A percentile compares a stretch with the other conserved stretches of the same genome.
These are phyloP conservation scores for Penicillium psychrosexuale DNA, from an alignment of 2,329 filamentous ascomycete genomes.

Conservation along the genomic window DNA sequence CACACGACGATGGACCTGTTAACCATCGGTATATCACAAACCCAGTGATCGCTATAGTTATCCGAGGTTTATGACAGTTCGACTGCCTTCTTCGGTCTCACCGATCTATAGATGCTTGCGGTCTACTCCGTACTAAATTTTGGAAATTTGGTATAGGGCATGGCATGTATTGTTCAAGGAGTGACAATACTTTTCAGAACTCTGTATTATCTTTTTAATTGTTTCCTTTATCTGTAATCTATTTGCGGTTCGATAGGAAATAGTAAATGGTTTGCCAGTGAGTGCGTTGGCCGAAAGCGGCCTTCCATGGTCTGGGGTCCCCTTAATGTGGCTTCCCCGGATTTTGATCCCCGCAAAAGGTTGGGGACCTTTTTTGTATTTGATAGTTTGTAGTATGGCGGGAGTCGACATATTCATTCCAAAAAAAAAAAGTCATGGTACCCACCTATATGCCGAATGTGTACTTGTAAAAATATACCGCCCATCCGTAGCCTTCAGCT, in stretches of 20 bases:
- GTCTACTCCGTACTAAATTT: background rate
- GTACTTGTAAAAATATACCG: background rate
- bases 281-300: background rate
- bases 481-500: background rate
- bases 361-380: background rate
- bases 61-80: background rate
- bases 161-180: background rate
- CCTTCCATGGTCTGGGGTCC: background rate
- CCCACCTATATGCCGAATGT: no score
- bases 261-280: background rate
- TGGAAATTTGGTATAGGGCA: slow-evolving; percentile 1
- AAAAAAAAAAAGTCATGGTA: background rate
- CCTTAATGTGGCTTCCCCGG: slow-evolving; percentile 6
- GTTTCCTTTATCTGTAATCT: background rate
- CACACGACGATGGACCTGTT: slow-evolving; percentile 21
- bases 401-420: background rate
- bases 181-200: background rate
- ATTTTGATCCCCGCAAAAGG: background rate
- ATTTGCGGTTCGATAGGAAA: slow-evolving; percentile 3
- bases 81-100: background rate
- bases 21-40: slow-evolving; percentile 18
- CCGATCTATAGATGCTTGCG: background rate
- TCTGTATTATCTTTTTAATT: background rate
- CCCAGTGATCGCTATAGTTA: slow-evolving; percentile 4
- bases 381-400: background rate